These are phyloP conservation scores for Colletotrichum sp. DNA, from an alignment of 2,329 filamentous ascomycete species.

Conservation along the genomic window DNA sequence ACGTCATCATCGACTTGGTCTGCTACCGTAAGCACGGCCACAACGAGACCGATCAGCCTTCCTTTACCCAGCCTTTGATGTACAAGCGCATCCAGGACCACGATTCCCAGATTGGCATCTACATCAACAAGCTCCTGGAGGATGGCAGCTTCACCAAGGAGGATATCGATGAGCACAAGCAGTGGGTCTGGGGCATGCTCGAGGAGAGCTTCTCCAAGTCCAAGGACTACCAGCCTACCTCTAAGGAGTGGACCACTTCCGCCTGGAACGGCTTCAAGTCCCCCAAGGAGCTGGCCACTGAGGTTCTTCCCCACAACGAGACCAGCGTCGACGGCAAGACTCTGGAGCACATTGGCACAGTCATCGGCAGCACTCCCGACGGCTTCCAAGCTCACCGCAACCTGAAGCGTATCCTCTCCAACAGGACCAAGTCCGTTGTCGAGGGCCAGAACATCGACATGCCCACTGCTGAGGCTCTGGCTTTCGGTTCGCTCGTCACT, in stretches of 20 bases:
- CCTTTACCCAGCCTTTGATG: conserved; percentile 99
- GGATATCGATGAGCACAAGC: conserved; percentile 98
- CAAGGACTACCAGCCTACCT: conserved; percentile 95
- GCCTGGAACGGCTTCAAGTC: conserved; percentile 99
- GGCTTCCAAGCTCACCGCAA: conserved; percentile 92
- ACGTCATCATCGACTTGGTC: conserved; percentile 96
- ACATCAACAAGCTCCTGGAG: conserved; percentile 86
- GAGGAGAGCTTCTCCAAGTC: conserved; percentile 97
- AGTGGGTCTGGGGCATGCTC: conserved; percentile 99
- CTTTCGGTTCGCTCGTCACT: conserved; percentile 87
- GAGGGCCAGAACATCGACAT: conserved; percentile 97
- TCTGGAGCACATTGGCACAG: conserved; percentile 81
- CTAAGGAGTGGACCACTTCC: conserved; percentile 98
- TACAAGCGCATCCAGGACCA: conserved; percentile 96
- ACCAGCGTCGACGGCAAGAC: conserved; percentile 79
- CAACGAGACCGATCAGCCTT: conserved; percentile 99
- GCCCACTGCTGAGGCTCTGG: conserved; percentile 94
- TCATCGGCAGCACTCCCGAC: conserved; percentile 80
- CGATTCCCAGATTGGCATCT: conserved; percentile 85
- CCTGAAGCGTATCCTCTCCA: conserved; percentile 91
- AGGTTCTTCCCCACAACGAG: conserved; percentile 89
- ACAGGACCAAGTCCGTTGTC: conserved; percentile 87
- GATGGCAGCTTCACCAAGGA: conserved; percentile 97
- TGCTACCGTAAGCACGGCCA: conserved; percentile 99
- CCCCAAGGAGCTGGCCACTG: conserved; percentile 93